These are phyloP conservation scores for Nemania bipapillata DNA, from an alignment of 2,329 filamentous ascomycete genomes.

Conservation along the genomic window DNA sequence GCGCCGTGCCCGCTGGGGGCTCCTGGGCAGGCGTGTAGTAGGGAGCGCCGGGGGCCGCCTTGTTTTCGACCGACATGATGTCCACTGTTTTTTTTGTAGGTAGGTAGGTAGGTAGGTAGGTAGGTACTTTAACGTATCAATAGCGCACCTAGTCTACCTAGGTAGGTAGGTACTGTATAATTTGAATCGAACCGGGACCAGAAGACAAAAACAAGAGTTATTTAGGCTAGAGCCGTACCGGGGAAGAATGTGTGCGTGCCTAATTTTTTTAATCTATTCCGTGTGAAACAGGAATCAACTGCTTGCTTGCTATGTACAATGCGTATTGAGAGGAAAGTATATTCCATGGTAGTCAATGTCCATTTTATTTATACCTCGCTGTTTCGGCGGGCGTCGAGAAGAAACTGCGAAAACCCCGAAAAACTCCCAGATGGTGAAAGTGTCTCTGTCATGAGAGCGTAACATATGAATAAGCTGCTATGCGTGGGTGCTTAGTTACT, in stretches of 20 bases:
- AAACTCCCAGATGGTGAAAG: not conserved
- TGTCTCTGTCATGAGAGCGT: conserved; percentile 3
- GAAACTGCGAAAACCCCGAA: not conserved
- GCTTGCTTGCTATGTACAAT: not conserved
- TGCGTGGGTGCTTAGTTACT: not conserved
- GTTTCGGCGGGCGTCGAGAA: not conserved
- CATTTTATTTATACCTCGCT: not conserved
- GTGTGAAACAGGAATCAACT: not conserved
- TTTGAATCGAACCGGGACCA: not conserved
- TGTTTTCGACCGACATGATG: conserved; percentile 50
- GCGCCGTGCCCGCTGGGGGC: conserved; percentile 62
- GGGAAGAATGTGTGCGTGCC: not conserved
- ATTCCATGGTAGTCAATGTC: not conserved
- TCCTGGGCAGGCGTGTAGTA: conserved; percentile 67
- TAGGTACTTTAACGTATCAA: too few relatives aligned
- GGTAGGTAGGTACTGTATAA: not conserved
- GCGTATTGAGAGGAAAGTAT: not conserved
- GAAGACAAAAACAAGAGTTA: not conserved
- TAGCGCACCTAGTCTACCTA: too few relatives aligned
- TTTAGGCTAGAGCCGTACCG: not conserved
- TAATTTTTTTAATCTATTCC: not conserved
- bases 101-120: too few relatives aligned
- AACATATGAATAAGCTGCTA: conserved; percentile 20
- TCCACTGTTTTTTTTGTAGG: not conserved
- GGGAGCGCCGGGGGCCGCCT: conserved; percentile 58